Evolutionary conservation across 2,329 filamentous ascomycete species (phyloP).

Genomic region (Aspergillus piperis): DNA sequence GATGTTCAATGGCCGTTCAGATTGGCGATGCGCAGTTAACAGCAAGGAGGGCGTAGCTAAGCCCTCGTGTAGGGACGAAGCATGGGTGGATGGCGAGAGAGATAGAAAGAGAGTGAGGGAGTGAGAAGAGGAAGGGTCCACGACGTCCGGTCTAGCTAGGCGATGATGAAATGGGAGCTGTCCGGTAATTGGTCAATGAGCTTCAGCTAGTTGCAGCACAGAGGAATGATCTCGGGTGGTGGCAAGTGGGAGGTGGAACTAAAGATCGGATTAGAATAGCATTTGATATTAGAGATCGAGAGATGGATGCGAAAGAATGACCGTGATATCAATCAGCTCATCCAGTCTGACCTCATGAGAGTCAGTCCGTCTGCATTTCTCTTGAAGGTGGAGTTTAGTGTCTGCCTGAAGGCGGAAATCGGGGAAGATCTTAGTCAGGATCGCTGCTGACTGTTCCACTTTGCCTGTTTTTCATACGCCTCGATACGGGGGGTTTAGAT

Average conservation of each 20-base stretch:
- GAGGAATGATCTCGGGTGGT: not conserved
- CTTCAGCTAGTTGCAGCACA: not conserved
- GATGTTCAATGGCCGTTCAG: not conserved
- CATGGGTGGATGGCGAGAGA: conserved; percentile 4
- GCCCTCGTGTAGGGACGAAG: not conserved
- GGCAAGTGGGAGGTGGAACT: not conserved
- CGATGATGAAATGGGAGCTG: conserved; percentile 5
- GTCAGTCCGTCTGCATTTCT: too few relatives aligned
- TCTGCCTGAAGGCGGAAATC: not conserved
- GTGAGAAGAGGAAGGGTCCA: not conserved
- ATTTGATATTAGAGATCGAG: too few relatives aligned
- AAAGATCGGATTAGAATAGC: too few relatives aligned
- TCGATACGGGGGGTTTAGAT: too few relatives aligned
- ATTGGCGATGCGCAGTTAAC: not conserved
- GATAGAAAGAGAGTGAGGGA: not conserved
- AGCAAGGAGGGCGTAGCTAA: conserved; percentile 1
- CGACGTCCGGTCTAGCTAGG: not conserved
- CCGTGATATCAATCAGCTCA: too few relatives aligned
- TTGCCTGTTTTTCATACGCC: too few relatives aligned
- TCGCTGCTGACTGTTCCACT: not conserved
- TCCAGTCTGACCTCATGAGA: too few relatives aligned
- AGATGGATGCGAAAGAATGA: too few relatives aligned
- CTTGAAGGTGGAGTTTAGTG: not conserved
- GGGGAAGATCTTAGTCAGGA: not conserved
- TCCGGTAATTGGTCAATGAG: conserved; percentile 2